These are phyloP conservation scores for Diddensiella caesifluorescens DNA, from an alignment of 805 yeast genomes.

Conservation along the genomic window DNA sequence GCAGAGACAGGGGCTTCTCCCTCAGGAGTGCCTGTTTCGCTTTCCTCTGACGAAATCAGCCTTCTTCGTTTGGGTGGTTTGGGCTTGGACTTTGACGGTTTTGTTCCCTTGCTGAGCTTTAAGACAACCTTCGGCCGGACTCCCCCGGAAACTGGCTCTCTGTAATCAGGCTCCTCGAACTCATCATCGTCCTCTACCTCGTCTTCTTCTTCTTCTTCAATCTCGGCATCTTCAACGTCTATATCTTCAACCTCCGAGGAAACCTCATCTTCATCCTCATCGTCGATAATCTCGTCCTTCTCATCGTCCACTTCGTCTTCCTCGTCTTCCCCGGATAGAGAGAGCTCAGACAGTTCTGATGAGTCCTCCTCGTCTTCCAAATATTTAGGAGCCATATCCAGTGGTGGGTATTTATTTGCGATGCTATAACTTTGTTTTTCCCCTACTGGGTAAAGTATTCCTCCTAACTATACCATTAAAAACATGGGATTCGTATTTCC, in stretches of 20 bases:
- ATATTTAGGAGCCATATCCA: too few species aligned
- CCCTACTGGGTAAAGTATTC: too few species aligned
- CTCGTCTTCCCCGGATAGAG: conserved; percentile 13
- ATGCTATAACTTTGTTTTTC: too few species aligned
- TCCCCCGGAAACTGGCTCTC: conserved; percentile 1
- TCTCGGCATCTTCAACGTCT: conserved; percentile 6
- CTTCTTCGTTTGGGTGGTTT: conserved; percentile 19
- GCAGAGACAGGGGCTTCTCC: conserved; percentile 9
- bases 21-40: conserved; percentile 13
- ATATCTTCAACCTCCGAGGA: conserved; percentile 2
- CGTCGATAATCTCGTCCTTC: conserved; percentile 8
- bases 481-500: conserved; percentile 26
- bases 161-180: conserved; percentile 16
- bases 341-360: conserved; percentile 17
- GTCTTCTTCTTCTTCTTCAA: conserved; percentile 13
- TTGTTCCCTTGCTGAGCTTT: conserved; percentile 5
- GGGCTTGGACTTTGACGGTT: conserved; percentile 3
- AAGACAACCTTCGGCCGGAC: conserved; percentile 5
- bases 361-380: conserved; percentile 12
- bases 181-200: conserved; percentile 21
- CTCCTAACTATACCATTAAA: neutral
- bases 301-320: conserved; percentile 11
- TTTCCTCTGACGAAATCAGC: conserved; percentile 4
- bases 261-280: conserved; percentile 8
- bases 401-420: too few species aligned